Evolutionary conservation across 179 eudicot genomes (phyloP), one percentile per base, ranked within the genome.

Genomic region (Monotropa hypopitys): DNA sequence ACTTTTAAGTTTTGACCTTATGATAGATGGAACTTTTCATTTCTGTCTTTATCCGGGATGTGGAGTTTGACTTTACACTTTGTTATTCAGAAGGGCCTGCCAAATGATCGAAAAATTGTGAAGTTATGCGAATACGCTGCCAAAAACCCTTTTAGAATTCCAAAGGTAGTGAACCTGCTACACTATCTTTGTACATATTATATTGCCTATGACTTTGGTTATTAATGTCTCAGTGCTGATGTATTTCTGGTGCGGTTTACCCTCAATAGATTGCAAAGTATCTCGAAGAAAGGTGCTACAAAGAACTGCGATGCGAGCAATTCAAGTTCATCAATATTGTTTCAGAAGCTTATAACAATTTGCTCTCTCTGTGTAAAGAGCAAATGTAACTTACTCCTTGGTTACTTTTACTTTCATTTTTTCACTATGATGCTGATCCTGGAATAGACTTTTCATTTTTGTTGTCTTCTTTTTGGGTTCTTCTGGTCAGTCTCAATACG

Each of bases 41-140:
- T 71, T 51, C 21, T 26, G 28, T 33, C 73, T 12, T 38, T 70
- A 11, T 43, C 67, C 43, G 10, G 45, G 42, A 57, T 56, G 30
- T 54, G 66, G 46, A 42, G 45, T 43, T 70, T 67, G 13, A 67
- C 0, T 54, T 54, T 20, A 10, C 4, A 45, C 57, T 66, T 57
- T 69, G 3, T 54, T 33, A 21, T 84, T 84, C 87, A 96, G 98
- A 91, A 87, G 69, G 90, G 79, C 32, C 89, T 85, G 72, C 80
- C 87, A 65, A 93, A 80, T 75, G 99, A 96, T 23, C 82, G 99
- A 62, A 96, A 90, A 81, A 87, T 93, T 74, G 86, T 82, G 43
- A 96, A 96, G 87, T 84, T 96, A 74, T 96, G 98, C 80, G 99
- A 96, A 89, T 96, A 96, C 88, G 99, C 99, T 49, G 90, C 91